Conservation (phyloP, 202 grass and related monocot species). For the Panicum virgatum region DNA sequence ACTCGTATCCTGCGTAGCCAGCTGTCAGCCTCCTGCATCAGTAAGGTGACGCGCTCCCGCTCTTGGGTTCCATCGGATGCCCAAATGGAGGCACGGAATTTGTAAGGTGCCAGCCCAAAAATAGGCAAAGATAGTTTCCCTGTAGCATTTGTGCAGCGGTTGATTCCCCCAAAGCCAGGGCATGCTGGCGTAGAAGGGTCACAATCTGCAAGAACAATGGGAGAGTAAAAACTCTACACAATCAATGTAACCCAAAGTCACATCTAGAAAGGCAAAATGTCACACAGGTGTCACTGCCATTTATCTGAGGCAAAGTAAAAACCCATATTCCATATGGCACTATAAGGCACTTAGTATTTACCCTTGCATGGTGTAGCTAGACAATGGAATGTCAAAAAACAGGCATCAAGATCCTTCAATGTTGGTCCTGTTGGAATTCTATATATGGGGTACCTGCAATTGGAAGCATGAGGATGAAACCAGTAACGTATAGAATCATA, state of each 20-base stretch:
- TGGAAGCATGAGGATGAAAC: conserved; percentile 60
- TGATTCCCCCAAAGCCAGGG: conserved; percentile 44
- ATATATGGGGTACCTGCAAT: conserved; percentile 98
- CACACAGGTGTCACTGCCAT: background rate
- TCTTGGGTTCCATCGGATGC: conserved; percentile 44
- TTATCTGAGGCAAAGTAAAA: background rate
- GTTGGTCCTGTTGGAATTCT: conserved; percentile 93
- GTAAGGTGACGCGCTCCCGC: conserved; percentile 37
- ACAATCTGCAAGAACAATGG: conserved; percentile 42
- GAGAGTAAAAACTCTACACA: background rate
- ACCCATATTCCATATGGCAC: background rate
- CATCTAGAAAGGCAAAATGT: background rate
- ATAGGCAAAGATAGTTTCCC: conserved; percentile 51
- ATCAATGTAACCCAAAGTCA: background rate
- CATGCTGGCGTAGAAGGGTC: conserved; percentile 26
- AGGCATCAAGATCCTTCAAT: conserved; percentile 91
- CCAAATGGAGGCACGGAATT: conserved; percentile 74
- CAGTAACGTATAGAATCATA: conserved; percentile 68
- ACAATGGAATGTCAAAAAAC: conserved; percentile 97
- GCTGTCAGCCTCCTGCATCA: conserved; percentile 65
- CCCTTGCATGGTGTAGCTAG: conserved; percentile 82
- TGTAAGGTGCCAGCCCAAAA: conserved; percentile 79
- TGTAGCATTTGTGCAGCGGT: conserved; percentile 1
- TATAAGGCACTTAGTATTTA: conserved; percentile 47
- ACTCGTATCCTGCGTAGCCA: conserved; percentile 67